Conservation (phyloP, 208 protist species). For the Trypanosoma boissoni region DNA sequence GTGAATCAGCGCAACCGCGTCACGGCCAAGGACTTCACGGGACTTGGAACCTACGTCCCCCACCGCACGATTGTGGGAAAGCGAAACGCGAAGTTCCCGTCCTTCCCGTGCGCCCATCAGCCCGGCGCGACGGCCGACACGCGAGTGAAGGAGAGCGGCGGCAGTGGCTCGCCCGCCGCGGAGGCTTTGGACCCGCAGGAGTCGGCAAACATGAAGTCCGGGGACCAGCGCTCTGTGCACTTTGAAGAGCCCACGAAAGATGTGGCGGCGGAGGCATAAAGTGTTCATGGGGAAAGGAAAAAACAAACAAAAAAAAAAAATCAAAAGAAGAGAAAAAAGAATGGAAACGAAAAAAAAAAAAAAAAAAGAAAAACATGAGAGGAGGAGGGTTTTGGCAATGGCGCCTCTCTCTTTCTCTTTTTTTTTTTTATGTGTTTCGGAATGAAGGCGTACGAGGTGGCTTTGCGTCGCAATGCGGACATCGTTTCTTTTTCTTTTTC, state of each 20-base stretch:
- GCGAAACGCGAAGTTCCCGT: slow-evolving; percentile 53
- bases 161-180: not conserved
- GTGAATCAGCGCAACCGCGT: slow-evolving; percentile 73
- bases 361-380: not conserved
- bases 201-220: slow-evolving; percentile 10
- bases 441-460: not conserved
- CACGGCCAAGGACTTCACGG: slow-evolving; percentile 49
- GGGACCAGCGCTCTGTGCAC: not conserved
- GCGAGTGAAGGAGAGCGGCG: no score
- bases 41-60: slow-evolving; percentile 48
- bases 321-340: not conserved
- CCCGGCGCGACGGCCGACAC: no score
- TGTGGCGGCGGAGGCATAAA: not conserved
- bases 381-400: not conserved
- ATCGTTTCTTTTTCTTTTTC: not conserved
- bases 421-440: not conserved
- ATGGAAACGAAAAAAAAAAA: not conserved
- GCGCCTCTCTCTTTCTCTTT: not conserved
- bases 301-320: slow-evolving; percentile 4
- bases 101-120: slow-evolving; percentile 45
- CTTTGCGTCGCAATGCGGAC: not conserved
- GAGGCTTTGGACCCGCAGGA: not conserved
- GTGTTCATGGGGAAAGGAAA: not conserved
- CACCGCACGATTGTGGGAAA: slow-evolving; percentile 68
- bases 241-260: not conserved